Percentiles rank a stretch among this genome's conserved stretches.
Evolutionary conservation across 805 yeast genomes (phyloP).

Genomic region (Starmerella sp.): DNA sequence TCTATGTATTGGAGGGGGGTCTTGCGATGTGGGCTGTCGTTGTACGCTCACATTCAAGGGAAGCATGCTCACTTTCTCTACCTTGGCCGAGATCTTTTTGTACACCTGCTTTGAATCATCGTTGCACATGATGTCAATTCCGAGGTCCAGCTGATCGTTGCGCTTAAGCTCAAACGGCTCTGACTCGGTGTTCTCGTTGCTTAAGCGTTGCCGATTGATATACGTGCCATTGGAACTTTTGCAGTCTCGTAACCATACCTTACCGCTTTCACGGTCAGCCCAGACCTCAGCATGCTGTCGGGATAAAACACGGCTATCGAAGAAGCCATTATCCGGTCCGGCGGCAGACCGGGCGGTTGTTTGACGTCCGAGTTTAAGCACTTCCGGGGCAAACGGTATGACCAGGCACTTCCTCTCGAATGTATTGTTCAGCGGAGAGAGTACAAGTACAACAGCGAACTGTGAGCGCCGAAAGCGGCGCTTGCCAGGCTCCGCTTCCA

Average conservation of each 20-base stretch:
- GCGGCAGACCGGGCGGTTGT: constrained; percentile 44
- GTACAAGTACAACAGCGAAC: constrained; percentile 42
- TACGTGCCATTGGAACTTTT: constrained; percentile 93
- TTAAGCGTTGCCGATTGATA: constrained; percentile 63
- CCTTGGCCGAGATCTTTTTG: constrained; percentile 72
- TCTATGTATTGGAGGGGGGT: constrained; percentile 8
- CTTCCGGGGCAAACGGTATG: constrained; percentile 73
- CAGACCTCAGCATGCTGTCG: constrained; percentile 89
- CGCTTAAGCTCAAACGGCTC: constrained; percentile 49
- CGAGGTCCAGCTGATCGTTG: constrained; percentile 87
- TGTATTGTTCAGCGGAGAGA: constrained; percentile 68
- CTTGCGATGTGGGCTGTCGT: constrained; percentile 3
- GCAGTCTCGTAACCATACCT: constrained; percentile 68
- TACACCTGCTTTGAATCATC: constrained; percentile 50
- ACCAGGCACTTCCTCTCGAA: constrained; percentile 68
- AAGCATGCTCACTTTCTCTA: constrained; percentile 59
- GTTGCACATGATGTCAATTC: constrained; percentile 60
- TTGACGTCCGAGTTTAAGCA: constrained; percentile 82
- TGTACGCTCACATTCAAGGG: constrained; percentile 29
- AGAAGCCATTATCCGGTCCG: constrained; percentile 70
- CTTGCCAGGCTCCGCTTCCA: constrained; percentile 7
- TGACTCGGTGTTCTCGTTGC: constrained; percentile 42
- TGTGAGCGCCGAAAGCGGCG: constrained; percentile 26
- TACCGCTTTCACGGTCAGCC: constrained; percentile 53
- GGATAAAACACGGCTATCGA: constrained; percentile 85